phyloP scores from a whole-genome alignment of 495 filamentous ascomycete species.

The Aspergillus funiculosus region DNA sequence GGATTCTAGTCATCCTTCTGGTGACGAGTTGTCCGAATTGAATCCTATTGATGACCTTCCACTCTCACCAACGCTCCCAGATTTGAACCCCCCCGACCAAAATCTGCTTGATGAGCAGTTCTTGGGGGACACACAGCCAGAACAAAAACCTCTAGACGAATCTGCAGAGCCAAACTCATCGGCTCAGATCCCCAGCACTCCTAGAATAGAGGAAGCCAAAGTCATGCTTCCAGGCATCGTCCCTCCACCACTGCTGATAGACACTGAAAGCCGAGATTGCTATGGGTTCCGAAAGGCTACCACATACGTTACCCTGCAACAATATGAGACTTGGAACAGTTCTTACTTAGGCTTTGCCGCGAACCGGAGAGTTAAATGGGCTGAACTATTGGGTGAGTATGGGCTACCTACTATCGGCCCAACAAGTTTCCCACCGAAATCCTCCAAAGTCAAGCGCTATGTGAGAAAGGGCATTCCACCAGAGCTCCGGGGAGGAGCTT shows the following conservation, averaged over 20 bases:
- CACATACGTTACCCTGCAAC: constrained; percentile 64
- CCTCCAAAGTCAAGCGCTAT: constrained; percentile 77
- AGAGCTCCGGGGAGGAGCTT: constrained; percentile 85
- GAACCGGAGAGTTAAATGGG: constrained; percentile 75
- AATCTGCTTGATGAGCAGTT: constrained; percentile 10
- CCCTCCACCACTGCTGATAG: constrained; percentile 30
- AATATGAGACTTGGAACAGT: constrained; percentile 79
- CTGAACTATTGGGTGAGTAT: constrained; percentile 65
- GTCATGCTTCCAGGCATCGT: constrained; percentile 40
- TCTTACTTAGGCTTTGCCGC: constrained; percentile 64
- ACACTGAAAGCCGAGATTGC: constrained; percentile 55
- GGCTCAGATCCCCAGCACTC: constrained; percentile 15
- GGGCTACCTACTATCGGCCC: constrained; percentile 67
- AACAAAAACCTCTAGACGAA: constrained; percentile 6
- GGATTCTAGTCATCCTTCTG: constrained; percentile 23
- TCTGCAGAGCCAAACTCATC: constrained; percentile 23
- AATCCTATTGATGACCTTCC: constrained; percentile 23
- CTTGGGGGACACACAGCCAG: constrained; percentile 7
- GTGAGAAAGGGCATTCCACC: constrained; percentile 94
- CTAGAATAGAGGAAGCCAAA: constrained; percentile 32
- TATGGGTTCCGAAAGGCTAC: constrained; percentile 91
- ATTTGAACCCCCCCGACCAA: constrained; percentile 17
- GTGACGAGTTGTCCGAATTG: constrained; percentile 16
- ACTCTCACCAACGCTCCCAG: constrained; percentile 26
- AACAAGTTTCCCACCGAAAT: constrained; percentile 70